Percentiles rank a stretch among this genome's conserved stretches.
Evolutionary conservation across 306 rosid genomes (phyloP).

Genomic region (Boehmeria nivea): DNA sequence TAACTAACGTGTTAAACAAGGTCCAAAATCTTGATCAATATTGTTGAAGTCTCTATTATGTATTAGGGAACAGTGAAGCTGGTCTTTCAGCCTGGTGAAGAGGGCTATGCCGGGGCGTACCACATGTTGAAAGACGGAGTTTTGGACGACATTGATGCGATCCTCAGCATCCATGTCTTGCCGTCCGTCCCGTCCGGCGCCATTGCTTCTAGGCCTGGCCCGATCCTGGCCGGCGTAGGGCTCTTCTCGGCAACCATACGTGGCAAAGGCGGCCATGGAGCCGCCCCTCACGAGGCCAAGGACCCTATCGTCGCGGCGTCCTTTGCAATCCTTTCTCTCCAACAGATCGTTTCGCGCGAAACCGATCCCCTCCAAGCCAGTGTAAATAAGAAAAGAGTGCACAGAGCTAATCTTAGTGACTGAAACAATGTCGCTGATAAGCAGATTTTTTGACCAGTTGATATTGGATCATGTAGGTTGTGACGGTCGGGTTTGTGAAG

Average conservation of each 20-base stretch:
- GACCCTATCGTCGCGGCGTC: constrained; percentile 37
- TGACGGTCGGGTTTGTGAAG: constrained; percentile 28
- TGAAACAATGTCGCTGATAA: no score
- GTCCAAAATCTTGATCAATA: neutral
- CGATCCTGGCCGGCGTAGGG: constrained; percentile 37
- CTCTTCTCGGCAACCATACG: constrained; percentile 30
- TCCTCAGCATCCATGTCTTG: constrained; percentile 32
- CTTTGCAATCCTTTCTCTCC: constrained; percentile 32
- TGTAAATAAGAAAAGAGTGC: no score
- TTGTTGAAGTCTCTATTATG: neutral
- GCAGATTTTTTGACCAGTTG: no score
- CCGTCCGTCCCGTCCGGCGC: constrained; percentile 34
- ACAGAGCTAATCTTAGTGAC: no score
- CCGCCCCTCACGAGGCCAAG: no score
- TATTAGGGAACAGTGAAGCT: constrained; percentile 39
- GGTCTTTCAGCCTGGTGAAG: constrained; percentile 45
- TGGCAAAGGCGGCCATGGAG: constrained; percentile 42
- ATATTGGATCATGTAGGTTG: constrained; percentile 42
- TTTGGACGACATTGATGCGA: constrained; percentile 32
- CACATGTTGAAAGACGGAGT: constrained; percentile 32
- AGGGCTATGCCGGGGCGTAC: constrained; percentile 46
- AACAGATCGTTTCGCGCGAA: constrained; percentile 41
- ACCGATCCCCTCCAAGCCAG: constrained; percentile 37
- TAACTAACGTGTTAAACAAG: neutral
- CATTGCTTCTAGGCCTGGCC: constrained; percentile 37